phyloP scores from a whole-genome alignment of 768 basidiomycete genomes.

The Mycena metata region DNA sequence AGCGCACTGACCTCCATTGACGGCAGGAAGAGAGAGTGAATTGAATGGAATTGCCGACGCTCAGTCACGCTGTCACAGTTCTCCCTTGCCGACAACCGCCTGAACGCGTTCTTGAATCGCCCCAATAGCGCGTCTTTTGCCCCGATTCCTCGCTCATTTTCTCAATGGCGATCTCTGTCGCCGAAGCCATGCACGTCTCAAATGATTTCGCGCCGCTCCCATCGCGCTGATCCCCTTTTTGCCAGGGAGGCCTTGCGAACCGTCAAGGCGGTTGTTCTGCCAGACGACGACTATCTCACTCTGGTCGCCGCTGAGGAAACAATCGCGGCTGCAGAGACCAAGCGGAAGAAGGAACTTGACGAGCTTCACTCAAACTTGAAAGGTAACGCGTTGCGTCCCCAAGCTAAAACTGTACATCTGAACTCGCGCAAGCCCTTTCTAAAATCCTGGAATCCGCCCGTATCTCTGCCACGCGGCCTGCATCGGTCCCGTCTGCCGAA shows the following conservation, averaged over 20 bases:
- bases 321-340: slow-evolving; percentile 68
- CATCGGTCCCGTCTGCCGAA: slow-evolving; percentile 76
- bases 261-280: slow-evolving; percentile 81
- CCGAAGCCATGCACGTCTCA: slow-evolving; percentile 60
- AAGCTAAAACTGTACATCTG: slow-evolving; percentile 2
- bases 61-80: background rate
- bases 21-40: slow-evolving; percentile 34
- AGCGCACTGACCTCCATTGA: slow-evolving; percentile 64
- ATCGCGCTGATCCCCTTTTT: background rate
- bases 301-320: slow-evolving; percentile 82
- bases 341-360: slow-evolving; percentile 76
- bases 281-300: slow-evolving; percentile 83
- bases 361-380: slow-evolving; percentile 75
- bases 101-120: slow-evolving; percentile 26
- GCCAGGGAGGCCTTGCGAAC: slow-evolving; percentile 75
- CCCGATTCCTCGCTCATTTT: slow-evolving; percentile 34
- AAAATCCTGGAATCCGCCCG: slow-evolving; percentile 78
- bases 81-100: no score
- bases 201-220: background rate
- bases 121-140: slow-evolving; percentile 13
- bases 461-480: slow-evolving; percentile 76
- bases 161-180: slow-evolving; percentile 58
- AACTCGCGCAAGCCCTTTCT: slow-evolving; percentile 64
- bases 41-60: no score
- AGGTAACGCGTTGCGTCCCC: slow-evolving; percentile 54